phyloP scores from a whole-genome alignment of 225 moss, liverwort and hornwort species.

The Rhytidiadelphus loreus region DNA sequence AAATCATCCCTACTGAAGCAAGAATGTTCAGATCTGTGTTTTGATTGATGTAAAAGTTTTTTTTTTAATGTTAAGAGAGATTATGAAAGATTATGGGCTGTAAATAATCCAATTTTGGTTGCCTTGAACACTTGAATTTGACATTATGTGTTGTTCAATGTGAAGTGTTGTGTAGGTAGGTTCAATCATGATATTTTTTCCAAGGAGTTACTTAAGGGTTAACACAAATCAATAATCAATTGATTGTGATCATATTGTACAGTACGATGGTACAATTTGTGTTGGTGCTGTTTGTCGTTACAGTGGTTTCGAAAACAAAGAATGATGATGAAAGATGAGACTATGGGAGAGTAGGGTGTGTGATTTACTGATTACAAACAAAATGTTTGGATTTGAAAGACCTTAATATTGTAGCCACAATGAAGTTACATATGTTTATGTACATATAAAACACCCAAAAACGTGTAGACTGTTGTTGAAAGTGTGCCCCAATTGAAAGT shows the following conservation, averaged over 20 bases:
- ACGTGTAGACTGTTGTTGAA: no score
- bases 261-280: background rate
- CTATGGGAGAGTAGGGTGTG: background rate
- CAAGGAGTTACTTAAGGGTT: background rate
- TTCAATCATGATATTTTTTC: background rate
- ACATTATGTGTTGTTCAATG: background rate
- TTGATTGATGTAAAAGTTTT: no score
- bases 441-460: no score
- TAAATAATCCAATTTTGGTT: background rate
- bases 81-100: background rate
- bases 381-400: background rate
- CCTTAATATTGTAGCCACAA: no score
- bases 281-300: no score
- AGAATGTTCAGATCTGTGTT: no score
- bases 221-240: background rate
- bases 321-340: background rate
- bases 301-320: background rate
- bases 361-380: background rate
- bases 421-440: rapidly evolving
- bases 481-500: no score
- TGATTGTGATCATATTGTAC: background rate
- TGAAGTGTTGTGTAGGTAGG: background rate
- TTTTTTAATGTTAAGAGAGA: no score
- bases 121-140: background rate
- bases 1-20: background rate